Evolutionary conservation across 495 filamentous ascomycete genomes (phyloP).

Genomic region (Baudoinia panamericana): DNA sequence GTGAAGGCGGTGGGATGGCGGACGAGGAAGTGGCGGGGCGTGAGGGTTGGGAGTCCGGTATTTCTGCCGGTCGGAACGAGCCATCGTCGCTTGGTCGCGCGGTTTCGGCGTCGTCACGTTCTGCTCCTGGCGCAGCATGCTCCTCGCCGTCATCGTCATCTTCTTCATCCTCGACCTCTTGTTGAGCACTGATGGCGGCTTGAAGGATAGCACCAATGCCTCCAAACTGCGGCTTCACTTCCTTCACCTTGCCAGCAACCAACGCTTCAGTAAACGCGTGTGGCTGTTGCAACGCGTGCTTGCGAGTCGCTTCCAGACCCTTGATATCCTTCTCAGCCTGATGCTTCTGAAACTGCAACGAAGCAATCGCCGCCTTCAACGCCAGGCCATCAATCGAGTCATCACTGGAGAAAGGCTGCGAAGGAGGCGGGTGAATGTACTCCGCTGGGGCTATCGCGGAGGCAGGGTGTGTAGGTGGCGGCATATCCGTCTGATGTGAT

Average conservation of each 20-base stretch:
- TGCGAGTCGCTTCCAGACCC: conserved; percentile 48
- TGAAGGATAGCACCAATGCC: conserved; percentile 25
- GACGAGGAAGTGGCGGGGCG: not conserved
- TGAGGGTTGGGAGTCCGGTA: conserved; percentile 4
- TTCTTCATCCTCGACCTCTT: conserved; percentile 29
- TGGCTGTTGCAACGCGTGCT: conserved; percentile 52
- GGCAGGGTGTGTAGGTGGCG: conserved; percentile 15
- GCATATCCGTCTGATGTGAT: not conserved
- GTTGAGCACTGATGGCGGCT: conserved; percentile 25
- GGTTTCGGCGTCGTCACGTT: conserved; percentile 3
- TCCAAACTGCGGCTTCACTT: conserved; percentile 24
- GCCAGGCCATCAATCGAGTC: conserved; percentile 76
- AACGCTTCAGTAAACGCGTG: conserved; percentile 53
- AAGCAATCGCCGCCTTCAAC: conserved; percentile 61
- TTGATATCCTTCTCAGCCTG: conserved; percentile 60
- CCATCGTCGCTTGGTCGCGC: too few species aligned
- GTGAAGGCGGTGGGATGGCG: not conserved
- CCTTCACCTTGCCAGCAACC: conserved; percentile 37
- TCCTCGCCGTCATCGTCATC: conserved; percentile 29
- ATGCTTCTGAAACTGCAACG: conserved; percentile 70
- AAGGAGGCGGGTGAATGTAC: conserved; percentile 39
- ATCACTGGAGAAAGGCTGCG: conserved; percentile 59
- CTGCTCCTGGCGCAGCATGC: conserved; percentile 10
- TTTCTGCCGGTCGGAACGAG: conserved; percentile 5
- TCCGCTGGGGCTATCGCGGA: conserved; percentile 7